Percentiles rank a stretch among this genome's conserved stretches.
These are phyloP conservation scores for Salvia rosmarinus DNA, from an alignment of 257 asterid genomes.

Conservation along the genomic window DNA sequence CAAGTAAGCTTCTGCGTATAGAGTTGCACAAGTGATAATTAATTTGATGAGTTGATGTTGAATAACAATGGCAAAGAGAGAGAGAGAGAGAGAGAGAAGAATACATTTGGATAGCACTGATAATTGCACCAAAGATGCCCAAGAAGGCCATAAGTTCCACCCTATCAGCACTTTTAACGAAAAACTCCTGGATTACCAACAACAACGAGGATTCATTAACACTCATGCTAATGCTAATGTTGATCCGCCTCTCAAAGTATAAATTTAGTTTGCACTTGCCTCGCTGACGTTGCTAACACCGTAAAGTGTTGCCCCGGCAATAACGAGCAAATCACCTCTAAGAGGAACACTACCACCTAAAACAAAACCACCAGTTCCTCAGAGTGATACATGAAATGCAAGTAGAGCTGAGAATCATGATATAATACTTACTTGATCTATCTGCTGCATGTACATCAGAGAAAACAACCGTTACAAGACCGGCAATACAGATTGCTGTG, in stretches of 20 bases:
- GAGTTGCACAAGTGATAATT: slow-evolving; percentile 44
- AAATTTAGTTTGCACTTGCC: slow-evolving; percentile 48
- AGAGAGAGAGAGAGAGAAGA: slow-evolving; percentile 38
- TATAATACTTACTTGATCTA: slow-evolving; percentile 61
- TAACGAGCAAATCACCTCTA: slow-evolving; percentile 78
- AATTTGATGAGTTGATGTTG: neutral
- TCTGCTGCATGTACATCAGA: slow-evolving; percentile 89
- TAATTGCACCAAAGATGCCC: slow-evolving; percentile 88
- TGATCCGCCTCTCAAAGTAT: neutral
- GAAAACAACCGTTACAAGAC: slow-evolving; percentile 74
- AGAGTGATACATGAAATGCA: neutral
- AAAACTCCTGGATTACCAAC: slow-evolving; percentile 62
- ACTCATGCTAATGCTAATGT: neutral
- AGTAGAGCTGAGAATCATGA: neutral
- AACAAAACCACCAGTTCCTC: neutral
- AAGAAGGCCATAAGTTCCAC: slow-evolving; percentile 90
- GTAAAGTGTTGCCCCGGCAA: slow-evolving; percentile 92
- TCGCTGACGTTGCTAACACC: slow-evolving; percentile 91
- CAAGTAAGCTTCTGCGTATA: slow-evolving; percentile 70
- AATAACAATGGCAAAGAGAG: neutral
- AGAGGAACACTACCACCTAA: slow-evolving; percentile 82
- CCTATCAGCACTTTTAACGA: slow-evolving; percentile 82
- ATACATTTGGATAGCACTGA: slow-evolving; percentile 93
- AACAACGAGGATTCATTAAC: slow-evolving; percentile 26
- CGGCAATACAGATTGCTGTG: slow-evolving; percentile 70